phyloP scores from a whole-genome alignment of 371 early-diverging fungal genomes.

The Mucor racemosus region DNA sequence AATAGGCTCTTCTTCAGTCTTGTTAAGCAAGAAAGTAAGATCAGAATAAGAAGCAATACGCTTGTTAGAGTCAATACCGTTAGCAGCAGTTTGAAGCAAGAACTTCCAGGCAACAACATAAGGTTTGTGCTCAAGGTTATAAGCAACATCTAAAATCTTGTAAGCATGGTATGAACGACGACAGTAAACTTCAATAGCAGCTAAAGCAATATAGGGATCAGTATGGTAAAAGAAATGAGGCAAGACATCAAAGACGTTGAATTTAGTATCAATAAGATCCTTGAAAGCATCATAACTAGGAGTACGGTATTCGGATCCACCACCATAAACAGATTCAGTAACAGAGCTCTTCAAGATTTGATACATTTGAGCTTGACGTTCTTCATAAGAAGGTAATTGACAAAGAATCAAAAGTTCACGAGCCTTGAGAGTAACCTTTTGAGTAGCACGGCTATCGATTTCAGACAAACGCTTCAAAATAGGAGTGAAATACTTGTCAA shows the following conservation, averaged over 20 bases:
- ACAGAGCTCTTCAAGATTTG: slow-evolving; percentile 82
- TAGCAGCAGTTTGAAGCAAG: slow-evolving; percentile 64
- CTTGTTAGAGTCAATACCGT: slow-evolving; percentile 58
- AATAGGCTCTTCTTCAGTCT: slow-evolving; percentile 66
- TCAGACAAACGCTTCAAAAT: slow-evolving; percentile 85
- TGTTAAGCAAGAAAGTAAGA: slow-evolving; percentile 69
- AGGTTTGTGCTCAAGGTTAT: slow-evolving; percentile 72
- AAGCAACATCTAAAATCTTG: slow-evolving; percentile 83
- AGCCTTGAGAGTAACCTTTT: slow-evolving; percentile 92
- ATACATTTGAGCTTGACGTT: slow-evolving; percentile 85
- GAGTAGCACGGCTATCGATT: slow-evolving; percentile 75
- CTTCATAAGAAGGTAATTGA: slow-evolving; percentile 93
- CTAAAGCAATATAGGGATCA: slow-evolving; percentile 79
- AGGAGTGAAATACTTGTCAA: slow-evolving; percentile 78
- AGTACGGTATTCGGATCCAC: slow-evolving; percentile 70
- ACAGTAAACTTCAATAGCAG: slow-evolving; percentile 95
- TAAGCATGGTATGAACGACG: slow-evolving; percentile 97
- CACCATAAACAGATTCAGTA: slow-evolving; percentile 80
- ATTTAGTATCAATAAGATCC: slow-evolving; percentile 90
- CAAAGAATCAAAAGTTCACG: slow-evolving; percentile 91
- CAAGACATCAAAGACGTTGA: slow-evolving; percentile 94
- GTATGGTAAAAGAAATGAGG: slow-evolving; percentile 92
- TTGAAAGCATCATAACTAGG: slow-evolving; percentile 84
- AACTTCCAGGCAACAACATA: slow-evolving; percentile 85
- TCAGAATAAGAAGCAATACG: slow-evolving; percentile 78